phyloP scores from a whole-genome alignment of 2,329 filamentous ascomycete genomes.

The Fusarium nodosum region DNA sequence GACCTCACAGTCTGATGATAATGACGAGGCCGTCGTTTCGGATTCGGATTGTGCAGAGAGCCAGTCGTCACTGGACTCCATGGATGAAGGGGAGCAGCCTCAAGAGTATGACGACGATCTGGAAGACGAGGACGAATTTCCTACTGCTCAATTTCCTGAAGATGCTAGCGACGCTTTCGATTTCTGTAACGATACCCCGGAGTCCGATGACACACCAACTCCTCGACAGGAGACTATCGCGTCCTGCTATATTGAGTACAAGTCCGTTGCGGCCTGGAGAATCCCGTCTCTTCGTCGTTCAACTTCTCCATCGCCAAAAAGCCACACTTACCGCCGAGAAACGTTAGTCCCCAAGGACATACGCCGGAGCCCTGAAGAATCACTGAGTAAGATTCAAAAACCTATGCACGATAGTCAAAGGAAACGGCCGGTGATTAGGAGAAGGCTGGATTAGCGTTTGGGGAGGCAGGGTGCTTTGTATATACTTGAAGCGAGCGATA shows the following conservation, averaged over 20 bases:
- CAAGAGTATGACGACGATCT: slow-evolving; percentile 53
- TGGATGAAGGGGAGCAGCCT: slow-evolving; percentile 50
- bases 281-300: slow-evolving; percentile 53
- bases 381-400: slow-evolving; percentile 64
- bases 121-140: slow-evolving; percentile 54
- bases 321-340: slow-evolving; percentile 51
- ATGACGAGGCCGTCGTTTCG: slow-evolving; percentile 60
- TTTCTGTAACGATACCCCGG: slow-evolving; percentile 55
- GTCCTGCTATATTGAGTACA: slow-evolving; percentile 57
- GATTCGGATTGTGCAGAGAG: slow-evolving; percentile 62
- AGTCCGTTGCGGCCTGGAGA: slow-evolving; percentile 52
- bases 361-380: slow-evolving; percentile 63
- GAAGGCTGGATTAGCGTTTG: slow-evolving; percentile 57
- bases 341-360: slow-evolving; percentile 48
- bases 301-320: slow-evolving; percentile 55
- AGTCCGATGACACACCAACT: slow-evolving; percentile 62
- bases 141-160: slow-evolving; percentile 58
- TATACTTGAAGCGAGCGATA: slow-evolving; percentile 58
- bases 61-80: slow-evolving; percentile 52
- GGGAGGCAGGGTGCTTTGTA: slow-evolving; percentile 54
- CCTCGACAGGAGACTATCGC: slow-evolving; percentile 56
- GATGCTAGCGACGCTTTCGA: slow-evolving; percentile 56
- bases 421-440: slow-evolving; percentile 59
- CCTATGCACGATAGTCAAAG: slow-evolving; percentile 57
- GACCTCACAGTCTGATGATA: slow-evolving; percentile 61